Evolutionary conservation across 176 grass and related monocot genomes (phyloP).

Genomic region (Cymbopogon citratus): DNA sequence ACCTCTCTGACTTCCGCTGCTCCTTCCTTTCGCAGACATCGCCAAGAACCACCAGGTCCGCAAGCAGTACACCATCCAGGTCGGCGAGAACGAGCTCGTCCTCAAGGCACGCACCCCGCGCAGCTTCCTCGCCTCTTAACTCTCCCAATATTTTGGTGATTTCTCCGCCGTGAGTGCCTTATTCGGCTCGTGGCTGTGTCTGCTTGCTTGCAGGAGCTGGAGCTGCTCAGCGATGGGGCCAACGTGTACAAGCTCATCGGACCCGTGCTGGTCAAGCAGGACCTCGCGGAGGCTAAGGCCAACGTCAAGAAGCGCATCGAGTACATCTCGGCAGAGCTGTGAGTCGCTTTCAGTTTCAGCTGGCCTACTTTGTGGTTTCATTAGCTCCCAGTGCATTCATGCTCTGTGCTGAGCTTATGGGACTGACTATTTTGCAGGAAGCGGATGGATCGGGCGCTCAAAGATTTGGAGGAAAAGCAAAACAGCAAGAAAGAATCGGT

Average conservation of each 20-base stretch:
- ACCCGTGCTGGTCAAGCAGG: constrained; percentile 92
- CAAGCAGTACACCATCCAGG: constrained; percentile 99
- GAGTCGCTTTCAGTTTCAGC: too few species aligned
- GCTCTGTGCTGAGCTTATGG: constrained; percentile 15
- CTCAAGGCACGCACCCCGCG: constrained; percentile 49
- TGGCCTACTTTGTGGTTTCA: background rate
- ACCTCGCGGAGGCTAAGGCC: constrained; percentile 86
- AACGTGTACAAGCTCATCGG: constrained; percentile 97
- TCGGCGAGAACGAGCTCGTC: constrained; percentile 97
- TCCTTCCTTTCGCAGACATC: constrained; percentile 53
- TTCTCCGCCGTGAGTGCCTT: background rate
- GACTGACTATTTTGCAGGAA: constrained; percentile 47
- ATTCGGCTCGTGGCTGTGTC: background rate
- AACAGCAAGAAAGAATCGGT: constrained; percentile 97
- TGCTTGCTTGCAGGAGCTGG: constrained; percentile 63
- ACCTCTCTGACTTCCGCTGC: constrained; percentile 1
- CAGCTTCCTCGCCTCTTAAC: background rate
- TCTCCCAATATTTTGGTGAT: background rate
- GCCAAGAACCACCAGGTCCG: constrained; percentile 95
- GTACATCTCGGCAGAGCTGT: constrained; percentile 94
- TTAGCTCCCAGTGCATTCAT: background rate
- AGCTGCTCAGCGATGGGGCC: constrained; percentile 64
- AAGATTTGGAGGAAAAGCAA: constrained; percentile 94
- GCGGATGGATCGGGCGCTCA: constrained; percentile 66
- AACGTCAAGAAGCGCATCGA: constrained; percentile 97